Percentiles rank a stretch among this genome's conserved stretches.
Conservation (phyloP, 106 monocot genomes). For the Allium cepa region DNA sequence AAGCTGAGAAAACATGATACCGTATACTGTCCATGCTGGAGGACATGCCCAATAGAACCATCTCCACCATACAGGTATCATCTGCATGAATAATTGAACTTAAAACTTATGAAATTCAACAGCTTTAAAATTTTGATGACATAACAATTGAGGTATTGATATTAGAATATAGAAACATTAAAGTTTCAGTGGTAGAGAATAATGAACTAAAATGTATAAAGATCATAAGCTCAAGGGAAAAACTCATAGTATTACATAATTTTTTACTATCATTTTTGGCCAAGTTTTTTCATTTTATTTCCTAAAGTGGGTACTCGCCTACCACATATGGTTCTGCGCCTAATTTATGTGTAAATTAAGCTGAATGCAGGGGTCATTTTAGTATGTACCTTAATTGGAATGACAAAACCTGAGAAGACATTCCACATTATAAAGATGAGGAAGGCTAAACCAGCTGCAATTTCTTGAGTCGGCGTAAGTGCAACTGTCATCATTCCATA, state of each 20-base stretch:
- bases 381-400: conserved; percentile 45
- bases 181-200: too few species aligned
- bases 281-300: too few species aligned
- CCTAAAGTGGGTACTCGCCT: too few species aligned
- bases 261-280: too few species aligned
- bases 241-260: too few species aligned
- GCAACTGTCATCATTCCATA: conserved; percentile 72
- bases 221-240: too few species aligned
- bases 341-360: not conserved
- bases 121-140: too few species aligned
- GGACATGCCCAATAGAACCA: conserved; percentile 84
- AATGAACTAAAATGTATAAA: too few species aligned
- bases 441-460: conserved; percentile 60
- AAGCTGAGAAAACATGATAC: conserved; percentile 57
- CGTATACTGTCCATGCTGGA: conserved; percentile 67
- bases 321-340: too few species aligned
- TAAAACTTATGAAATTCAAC: too few species aligned
- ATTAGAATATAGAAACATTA: too few species aligned
- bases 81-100: conserved; percentile 13
- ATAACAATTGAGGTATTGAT: too few species aligned
- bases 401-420: conserved; percentile 66
- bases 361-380: not conserved
- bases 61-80: conserved; percentile 85
- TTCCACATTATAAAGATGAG: conserved; percentile 65
- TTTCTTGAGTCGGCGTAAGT: conserved; percentile 62